Percentiles rank a stretch among this genome's conserved stretches.
phyloP scores from a whole-genome alignment of 495 filamentous ascomycete species.

The Aspergillus bridgeri region DNA sequence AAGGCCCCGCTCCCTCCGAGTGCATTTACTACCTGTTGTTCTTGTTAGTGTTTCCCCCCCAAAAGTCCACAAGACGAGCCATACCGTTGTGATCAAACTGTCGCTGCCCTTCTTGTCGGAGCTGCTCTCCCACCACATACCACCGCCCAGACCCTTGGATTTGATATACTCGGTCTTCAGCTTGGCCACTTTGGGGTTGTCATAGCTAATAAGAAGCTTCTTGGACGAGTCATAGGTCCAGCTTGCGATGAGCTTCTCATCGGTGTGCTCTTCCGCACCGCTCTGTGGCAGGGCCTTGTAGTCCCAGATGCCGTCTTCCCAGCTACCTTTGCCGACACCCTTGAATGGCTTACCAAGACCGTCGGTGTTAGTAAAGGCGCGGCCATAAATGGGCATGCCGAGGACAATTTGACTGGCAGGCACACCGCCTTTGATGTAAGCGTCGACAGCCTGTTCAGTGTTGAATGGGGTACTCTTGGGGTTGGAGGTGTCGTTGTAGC shows the following conservation, averaged over 20 bases:
- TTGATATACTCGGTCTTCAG: constrained; percentile 65
- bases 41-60: neutral
- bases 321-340: constrained; percentile 63
- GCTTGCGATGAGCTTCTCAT: constrained; percentile 40
- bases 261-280: constrained; percentile 6
- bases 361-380: constrained; percentile 67
- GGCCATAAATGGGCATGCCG: constrained; percentile 86
- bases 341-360: constrained; percentile 66
- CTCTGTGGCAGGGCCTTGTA: constrained; percentile 51
- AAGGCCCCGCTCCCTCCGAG: constrained; percentile 27
- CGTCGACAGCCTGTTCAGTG: constrained; percentile 40
- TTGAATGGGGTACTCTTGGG: constrained; percentile 56
- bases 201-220: constrained; percentile 71
- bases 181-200: constrained; percentile 56
- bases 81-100: constrained; percentile 59
- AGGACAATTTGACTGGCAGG: constrained; percentile 68
- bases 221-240: constrained; percentile 63
- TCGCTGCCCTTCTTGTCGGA: constrained; percentile 56
- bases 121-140: constrained; percentile 90
- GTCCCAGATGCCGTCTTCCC: constrained; percentile 79
- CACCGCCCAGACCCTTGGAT: constrained; percentile 64
- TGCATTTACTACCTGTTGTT: constrained; percentile 24
- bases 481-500: constrained; percentile 54
- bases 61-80: constrained; percentile 2
- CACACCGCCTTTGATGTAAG: constrained; percentile 59